Evolutionary conservation across 2,329 filamentous ascomycete species (phyloP).

Genomic region (Endocalyx cinctus): DNA sequence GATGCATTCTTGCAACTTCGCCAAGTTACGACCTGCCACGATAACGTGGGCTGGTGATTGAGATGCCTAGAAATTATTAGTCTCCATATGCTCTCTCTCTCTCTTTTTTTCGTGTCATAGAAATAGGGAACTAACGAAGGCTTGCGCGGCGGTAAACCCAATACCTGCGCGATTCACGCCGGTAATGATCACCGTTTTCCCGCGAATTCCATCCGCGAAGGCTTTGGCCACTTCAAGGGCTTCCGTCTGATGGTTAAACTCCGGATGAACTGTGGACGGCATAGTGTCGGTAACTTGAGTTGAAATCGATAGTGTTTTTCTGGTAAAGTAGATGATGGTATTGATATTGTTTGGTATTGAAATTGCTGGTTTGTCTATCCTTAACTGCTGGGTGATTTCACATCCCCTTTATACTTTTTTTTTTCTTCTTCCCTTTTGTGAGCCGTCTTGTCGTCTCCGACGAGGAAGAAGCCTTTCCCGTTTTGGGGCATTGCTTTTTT

Average conservation of each 20-base stretch:
- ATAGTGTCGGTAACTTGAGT: neutral
- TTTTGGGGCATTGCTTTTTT: too few relatives aligned
- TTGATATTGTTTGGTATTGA: too few relatives aligned
- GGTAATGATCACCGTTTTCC: constrained; percentile 32
- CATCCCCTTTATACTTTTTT: too few relatives aligned
- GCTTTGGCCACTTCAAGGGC: constrained; percentile 33
- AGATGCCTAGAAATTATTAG: constrained; percentile 22
- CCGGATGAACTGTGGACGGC: constrained; percentile 26
- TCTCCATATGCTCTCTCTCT: too few relatives aligned
- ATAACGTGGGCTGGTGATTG: constrained; percentile 30
- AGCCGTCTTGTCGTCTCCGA: too few relatives aligned
- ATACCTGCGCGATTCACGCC: constrained; percentile 31
- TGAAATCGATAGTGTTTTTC: too few relatives aligned
- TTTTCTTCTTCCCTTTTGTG: too few relatives aligned
- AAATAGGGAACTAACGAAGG: constrained; percentile 25
- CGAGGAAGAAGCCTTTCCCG: too few relatives aligned
- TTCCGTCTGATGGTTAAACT: constrained; percentile 31
- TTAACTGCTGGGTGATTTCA: too few relatives aligned
- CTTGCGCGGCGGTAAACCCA: constrained; percentile 29
- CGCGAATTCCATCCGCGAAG: constrained; percentile 28
- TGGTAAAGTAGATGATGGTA: constrained; percentile 27
- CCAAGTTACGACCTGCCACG: constrained; percentile 27
- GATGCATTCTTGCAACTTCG: constrained; percentile 26
- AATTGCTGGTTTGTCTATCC: too few relatives aligned
- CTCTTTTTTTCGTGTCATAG: too few relatives aligned